Percentiles rank a stretch among this genome's conserved stretches.
Evolutionary conservation across 345 rosid genomes (phyloP).

Genomic region (Euphorbia lathyris): DNA sequence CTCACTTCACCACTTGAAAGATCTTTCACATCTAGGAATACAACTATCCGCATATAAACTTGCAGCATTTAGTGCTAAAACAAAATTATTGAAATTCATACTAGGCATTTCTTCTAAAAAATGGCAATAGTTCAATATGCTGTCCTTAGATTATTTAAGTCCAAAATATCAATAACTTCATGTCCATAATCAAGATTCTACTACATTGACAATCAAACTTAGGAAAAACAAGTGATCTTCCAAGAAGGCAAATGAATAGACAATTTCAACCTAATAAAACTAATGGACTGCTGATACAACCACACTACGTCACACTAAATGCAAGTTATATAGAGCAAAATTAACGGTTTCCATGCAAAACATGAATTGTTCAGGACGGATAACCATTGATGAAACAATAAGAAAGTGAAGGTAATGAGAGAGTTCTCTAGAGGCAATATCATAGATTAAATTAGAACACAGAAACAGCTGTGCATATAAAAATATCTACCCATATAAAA

Average conservation of each 20-base stretch:
- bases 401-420: conserved; percentile 3
- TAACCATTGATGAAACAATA: conserved; percentile 4
- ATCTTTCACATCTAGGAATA: not conserved
- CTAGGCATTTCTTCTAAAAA: not conserved
- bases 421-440: not conserved
- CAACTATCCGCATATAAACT: not conserved
- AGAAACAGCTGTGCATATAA: not conserved
- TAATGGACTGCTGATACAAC: not conserved
- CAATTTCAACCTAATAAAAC: not conserved
- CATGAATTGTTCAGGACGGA: conserved; percentile 4
- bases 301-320: not conserved
- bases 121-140: not conserved
- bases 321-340: not conserved
- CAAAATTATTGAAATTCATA: not conserved
- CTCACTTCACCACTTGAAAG: not conserved
- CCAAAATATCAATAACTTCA: not conserved
- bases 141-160: not conserved
- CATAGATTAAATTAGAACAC: not conserved
- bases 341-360: not conserved
- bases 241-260: not conserved
- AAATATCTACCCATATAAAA: conserved; percentile 11
- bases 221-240: not conserved
- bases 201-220: not conserved
- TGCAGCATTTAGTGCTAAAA: not conserved
- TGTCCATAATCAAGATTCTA: conserved; percentile 3